A percentile compares a stretch with the other conserved stretches of the same genome.
Evolutionary conservation across 805 yeast genomes (phyloP).

Genomic region (Jamesozyma hellenica): DNA sequence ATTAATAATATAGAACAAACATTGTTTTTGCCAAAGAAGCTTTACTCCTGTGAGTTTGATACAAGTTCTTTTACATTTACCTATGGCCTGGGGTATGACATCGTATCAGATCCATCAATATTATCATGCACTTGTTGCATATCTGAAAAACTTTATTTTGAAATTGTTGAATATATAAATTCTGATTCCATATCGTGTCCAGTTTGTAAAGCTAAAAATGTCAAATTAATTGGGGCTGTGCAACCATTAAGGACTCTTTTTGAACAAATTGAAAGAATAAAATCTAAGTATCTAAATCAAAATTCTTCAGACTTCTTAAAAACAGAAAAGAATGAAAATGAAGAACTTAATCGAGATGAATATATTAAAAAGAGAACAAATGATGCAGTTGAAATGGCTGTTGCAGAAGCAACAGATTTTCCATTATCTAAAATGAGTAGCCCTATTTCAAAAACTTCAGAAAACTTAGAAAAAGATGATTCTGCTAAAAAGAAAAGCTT

Average conservation of each 20-base stretch:
- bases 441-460: not conserved
- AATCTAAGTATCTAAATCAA: too few relatives aligned
- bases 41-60: slow-evolving; percentile 10
- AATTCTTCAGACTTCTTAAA: too few relatives aligned
- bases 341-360: not conserved
- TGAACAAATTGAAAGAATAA: slow-evolving; percentile 10
- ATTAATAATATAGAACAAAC: slow-evolving; percentile 17
- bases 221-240: slow-evolving; percentile 26
- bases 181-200: slow-evolving; percentile 28
- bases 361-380: not conserved
- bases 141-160: slow-evolving; percentile 14
- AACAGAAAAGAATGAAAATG: too few relatives aligned
- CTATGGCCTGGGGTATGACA: slow-evolving; percentile 17
- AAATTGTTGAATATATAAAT: slow-evolving; percentile 5
- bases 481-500: not conserved
- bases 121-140: slow-evolving; percentile 25
- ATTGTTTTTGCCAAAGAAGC: slow-evolving; percentile 20
- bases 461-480: not conserved
- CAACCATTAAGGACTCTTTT: slow-evolving; percentile 27
- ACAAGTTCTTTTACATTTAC: slow-evolving; percentile 7
- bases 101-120: slow-evolving; percentile 19
- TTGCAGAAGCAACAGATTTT: not conserved
- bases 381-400: not conserved
- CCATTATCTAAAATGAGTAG: too few relatives aligned
- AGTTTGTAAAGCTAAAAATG: slow-evolving; percentile 22